Evolutionary conservation across 1,284 basidiomycete species (phyloP).

Genomic region (Ceratobasidium papillatum): DNA sequence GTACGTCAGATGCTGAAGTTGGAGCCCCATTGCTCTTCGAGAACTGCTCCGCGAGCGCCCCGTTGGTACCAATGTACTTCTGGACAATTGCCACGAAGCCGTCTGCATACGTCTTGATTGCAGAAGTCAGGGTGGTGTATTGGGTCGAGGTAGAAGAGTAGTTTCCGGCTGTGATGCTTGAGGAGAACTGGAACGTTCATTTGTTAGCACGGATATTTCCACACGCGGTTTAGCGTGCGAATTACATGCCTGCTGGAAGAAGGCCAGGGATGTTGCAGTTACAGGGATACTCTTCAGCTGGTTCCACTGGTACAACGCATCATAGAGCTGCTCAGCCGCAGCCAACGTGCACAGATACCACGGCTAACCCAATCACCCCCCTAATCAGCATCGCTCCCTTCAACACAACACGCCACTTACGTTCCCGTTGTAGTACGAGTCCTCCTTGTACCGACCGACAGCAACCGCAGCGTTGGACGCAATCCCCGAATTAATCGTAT

Average conservation of each 20-base stretch:
- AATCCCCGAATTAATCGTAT: slow-evolving; percentile 59
- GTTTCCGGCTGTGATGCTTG: slow-evolving; percentile 40
- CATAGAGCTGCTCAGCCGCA: slow-evolving; percentile 47
- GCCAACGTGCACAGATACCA: slow-evolving; percentile 46
- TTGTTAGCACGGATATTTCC: neutral
- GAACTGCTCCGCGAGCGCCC: slow-evolving; percentile 41
- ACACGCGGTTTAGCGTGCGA: neutral
- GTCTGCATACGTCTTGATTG: slow-evolving; percentile 44
- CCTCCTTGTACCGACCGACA: slow-evolving; percentile 65
- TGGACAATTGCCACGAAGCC: slow-evolving; percentile 45
- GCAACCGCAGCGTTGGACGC: slow-evolving; percentile 58
- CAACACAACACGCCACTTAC: slow-evolving; percentile 16
- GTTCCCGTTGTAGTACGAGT: slow-evolving; percentile 63
- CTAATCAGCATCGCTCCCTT: neutral
- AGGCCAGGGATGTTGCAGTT: slow-evolving; percentile 44
- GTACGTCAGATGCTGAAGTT: slow-evolving; percentile 42
- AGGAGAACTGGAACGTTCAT: slow-evolving; percentile 26
- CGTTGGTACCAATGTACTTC: slow-evolving; percentile 30
- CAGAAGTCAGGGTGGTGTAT: slow-evolving; percentile 40
- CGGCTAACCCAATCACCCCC: slow-evolving; percentile 5
- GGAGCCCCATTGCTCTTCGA: slow-evolving; percentile 39
- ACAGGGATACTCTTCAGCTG: slow-evolving; percentile 41
- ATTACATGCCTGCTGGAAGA: slow-evolving; percentile 44
- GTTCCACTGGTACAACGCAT: slow-evolving; percentile 52
- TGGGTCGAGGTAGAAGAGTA: slow-evolving; percentile 42